phyloP scores from a whole-genome alignment of 2,329 filamentous ascomycete genomes.

The Fusarium anthophilum region DNA sequence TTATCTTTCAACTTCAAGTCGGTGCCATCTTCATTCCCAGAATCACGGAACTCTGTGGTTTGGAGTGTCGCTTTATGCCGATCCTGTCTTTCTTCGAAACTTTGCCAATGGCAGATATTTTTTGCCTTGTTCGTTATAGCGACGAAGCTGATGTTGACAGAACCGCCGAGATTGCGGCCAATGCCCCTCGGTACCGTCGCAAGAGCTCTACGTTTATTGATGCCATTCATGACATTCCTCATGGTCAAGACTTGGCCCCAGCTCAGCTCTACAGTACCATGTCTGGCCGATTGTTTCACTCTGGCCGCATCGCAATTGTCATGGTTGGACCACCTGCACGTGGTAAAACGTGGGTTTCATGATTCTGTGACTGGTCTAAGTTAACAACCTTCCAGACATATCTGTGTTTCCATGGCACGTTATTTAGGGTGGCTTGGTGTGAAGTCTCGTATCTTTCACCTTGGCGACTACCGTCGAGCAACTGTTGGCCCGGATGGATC shows the following conservation, averaged over 20 bases:
- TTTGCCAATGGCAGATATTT: not conserved
- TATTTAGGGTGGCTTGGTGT: conserved; percentile 98
- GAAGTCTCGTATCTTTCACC: conserved; percentile 96
- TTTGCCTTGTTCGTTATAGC: not conserved
- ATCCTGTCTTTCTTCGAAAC: not conserved
- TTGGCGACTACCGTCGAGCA: conserved; percentile 94
- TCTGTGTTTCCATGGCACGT: conserved; percentile 92
- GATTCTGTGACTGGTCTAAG: not conserved
- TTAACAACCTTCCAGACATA: conserved; percentile 68
- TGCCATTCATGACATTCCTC: conserved; percentile 92
- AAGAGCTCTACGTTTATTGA: conserved; percentile 97
- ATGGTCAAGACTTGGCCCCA: conserved; percentile 84
- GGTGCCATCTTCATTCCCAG: not conserved
- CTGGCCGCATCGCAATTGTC: conserved; percentile 94
- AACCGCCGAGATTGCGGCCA: conserved; percentile 91
- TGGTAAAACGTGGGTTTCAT: conserved; percentile 81
- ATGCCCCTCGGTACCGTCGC: conserved; percentile 87
- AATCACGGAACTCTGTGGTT: not conserved
- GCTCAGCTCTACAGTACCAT: conserved; percentile 98
- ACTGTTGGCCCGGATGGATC: conserved; percentile 85
- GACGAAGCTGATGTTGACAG: conserved; percentile 55
- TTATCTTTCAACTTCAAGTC: not conserved
- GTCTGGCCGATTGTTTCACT: conserved; percentile 96
- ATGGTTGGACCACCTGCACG: conserved; percentile 95
- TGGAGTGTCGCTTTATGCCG: not conserved